A percentile compares a stretch with the other conserved stretches of the same genome.
phyloP scores from a whole-genome alignment of 2,329 filamentous ascomycete genomes.

The Pseudogymnoascus sp. region DNA sequence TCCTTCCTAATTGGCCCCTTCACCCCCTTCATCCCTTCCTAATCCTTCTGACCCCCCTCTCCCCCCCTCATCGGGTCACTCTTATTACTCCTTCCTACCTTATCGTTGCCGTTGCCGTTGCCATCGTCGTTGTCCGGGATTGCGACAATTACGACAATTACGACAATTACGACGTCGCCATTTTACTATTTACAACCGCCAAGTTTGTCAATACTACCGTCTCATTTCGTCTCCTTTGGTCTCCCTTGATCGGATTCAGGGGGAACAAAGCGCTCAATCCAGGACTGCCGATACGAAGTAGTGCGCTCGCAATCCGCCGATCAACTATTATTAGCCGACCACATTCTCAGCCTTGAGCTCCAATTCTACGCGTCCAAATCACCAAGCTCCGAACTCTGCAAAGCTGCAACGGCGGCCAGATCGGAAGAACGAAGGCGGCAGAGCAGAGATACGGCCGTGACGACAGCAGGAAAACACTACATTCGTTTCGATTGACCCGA shows the following conservation, averaged over 20 bases:
- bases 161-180: background rate
- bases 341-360: background rate
- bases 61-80: too few relatives aligned
- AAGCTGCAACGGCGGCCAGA: background rate
- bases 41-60: too few relatives aligned
- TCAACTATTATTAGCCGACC: background rate
- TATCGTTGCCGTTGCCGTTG: too few relatives aligned
- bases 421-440: background rate
- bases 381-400: background rate
- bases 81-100: too few relatives aligned
- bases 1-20: too few relatives aligned
- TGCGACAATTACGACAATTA: too few relatives aligned
- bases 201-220: background rate
- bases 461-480: background rate
- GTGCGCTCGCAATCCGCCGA: background rate
- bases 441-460: background rate
- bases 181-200: background rate
- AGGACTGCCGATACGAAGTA: background rate
- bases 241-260: background rate
- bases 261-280: background rate
- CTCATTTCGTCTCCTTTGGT: background rate
- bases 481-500: background rate
- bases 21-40: too few relatives aligned
- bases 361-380: background rate
- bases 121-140: too few relatives aligned